Conservation (phyloP, 192 early-diverging fungal genomes). For the Umbelopsis vinacea region DNA sequence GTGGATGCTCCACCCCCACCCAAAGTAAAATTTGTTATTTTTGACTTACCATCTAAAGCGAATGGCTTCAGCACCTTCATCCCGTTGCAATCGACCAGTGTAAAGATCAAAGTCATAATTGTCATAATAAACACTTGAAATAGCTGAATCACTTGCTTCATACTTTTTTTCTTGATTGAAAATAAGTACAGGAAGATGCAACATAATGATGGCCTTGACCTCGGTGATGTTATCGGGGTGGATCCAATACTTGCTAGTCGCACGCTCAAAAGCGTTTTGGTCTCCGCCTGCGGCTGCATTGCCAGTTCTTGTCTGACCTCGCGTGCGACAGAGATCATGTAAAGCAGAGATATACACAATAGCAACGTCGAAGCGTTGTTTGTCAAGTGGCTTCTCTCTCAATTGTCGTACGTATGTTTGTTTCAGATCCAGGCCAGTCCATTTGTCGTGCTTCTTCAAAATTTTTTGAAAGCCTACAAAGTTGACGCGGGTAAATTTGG, state of each 20-base stretch:
- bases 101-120: constrained; percentile 36
- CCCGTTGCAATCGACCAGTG: constrained; percentile 36
- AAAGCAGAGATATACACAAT: constrained; percentile 86
- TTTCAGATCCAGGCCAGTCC: constrained; percentile 75
- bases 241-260: constrained; percentile 63
- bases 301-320: constrained; percentile 33
- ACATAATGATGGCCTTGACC: constrained; percentile 45
- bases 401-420: constrained; percentile 77
- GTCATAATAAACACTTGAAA: constrained; percentile 42
- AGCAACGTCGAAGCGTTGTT: constrained; percentile 87
- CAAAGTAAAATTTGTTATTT: background rate
- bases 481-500: constrained; percentile 82
- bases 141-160: constrained; percentile 36
- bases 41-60: constrained; percentile 34
- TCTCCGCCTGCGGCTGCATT: constrained; percentile 36
- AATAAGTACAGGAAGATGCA: constrained; percentile 50
- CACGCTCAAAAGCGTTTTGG: constrained; percentile 69
- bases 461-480: constrained; percentile 91
- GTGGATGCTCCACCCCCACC: no score
- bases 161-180: constrained; percentile 50
- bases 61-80: constrained; percentile 40
- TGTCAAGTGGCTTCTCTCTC: constrained; percentile 78
- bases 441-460: constrained; percentile 98
- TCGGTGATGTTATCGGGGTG: constrained; percentile 46
- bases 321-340: constrained; percentile 69